A percentile compares a stretch with the other conserved stretches of the same genome.
Conservation (phyloP, 306 rosid species). For the Corylus americana region DNA sequence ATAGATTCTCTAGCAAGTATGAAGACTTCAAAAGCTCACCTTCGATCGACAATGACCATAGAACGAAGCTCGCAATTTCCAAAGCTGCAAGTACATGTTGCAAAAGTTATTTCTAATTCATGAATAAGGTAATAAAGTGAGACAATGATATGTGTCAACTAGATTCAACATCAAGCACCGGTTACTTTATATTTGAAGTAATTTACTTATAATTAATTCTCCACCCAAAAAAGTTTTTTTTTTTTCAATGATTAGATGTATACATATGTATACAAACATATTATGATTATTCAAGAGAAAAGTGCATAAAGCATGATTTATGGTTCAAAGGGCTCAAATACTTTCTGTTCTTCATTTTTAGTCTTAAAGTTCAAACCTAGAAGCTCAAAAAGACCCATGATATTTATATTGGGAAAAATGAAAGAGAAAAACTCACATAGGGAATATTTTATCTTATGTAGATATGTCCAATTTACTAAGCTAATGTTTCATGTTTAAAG, state of each 20-base stretch:
- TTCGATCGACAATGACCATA: conserved; percentile 55
- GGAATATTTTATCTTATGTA: background rate
- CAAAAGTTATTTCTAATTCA: conserved; percentile 1
- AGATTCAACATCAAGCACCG: background rate
- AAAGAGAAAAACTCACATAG: background rate
- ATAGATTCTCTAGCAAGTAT: background rate
- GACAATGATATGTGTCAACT: background rate
- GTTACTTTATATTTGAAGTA: background rate
- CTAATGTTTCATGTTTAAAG: background rate
- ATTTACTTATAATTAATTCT: background rate
- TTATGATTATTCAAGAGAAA: background rate
- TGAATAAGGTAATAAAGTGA: background rate
- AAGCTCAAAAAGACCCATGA: background rate
- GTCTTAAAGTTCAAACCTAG: background rate
- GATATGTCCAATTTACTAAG: background rate
- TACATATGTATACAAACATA: no score
- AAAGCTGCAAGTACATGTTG: conserved; percentile 54
- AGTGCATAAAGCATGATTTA: background rate
- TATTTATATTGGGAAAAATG: background rate
- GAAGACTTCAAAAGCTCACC: conserved; percentile 43
- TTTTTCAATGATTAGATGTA: background rate
- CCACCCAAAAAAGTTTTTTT: background rate
- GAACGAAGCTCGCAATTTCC: conserved; percentile 78
- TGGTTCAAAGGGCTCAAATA: background rate
- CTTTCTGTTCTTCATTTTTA: background rate